Conservation (phyloP, 176 grass and related monocot genomes). For the Microstegium vimineum region DNA sequence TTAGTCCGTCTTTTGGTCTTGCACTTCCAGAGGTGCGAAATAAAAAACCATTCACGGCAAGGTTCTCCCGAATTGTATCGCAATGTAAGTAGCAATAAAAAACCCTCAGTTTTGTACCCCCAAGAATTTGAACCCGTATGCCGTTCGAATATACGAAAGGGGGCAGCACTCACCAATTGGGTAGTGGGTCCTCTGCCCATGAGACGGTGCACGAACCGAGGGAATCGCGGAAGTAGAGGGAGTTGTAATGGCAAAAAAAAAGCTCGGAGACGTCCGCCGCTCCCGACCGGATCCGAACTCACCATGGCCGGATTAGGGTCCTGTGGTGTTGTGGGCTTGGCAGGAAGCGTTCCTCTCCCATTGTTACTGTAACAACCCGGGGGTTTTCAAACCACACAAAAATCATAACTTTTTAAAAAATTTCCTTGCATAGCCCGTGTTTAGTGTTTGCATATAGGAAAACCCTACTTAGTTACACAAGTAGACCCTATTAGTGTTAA, state of each 20-base stretch:
- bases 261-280: slow-evolving; percentile 47
- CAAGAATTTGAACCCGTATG: neutral
- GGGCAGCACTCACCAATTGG: neutral
- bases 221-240: slow-evolving; percentile 59
- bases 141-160: neutral
- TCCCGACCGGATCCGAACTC: slow-evolving; percentile 20
- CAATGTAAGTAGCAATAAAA: too few relatives aligned
- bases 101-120: neutral
- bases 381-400: too few relatives aligned
- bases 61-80: neutral
- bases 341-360: too few relatives aligned
- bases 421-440: too few relatives aligned
- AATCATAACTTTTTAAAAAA: too few relatives aligned
- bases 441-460: too few relatives aligned
- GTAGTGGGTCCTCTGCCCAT: slow-evolving; percentile 43
- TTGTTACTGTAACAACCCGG: too few relatives aligned
- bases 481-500: too few relatives aligned
- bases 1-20: neutral
- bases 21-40: neutral
- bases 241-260: slow-evolving; percentile 80
- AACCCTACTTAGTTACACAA: too few relatives aligned
- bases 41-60: neutral
- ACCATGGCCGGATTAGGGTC: slow-evolving; percentile 26
- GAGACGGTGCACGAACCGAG: slow-evolving; percentile 60
- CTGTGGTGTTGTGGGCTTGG: too few relatives aligned